phyloP scores from a whole-genome alignment of 768 basidiomycete species.

The Zangia roseola region DNA sequence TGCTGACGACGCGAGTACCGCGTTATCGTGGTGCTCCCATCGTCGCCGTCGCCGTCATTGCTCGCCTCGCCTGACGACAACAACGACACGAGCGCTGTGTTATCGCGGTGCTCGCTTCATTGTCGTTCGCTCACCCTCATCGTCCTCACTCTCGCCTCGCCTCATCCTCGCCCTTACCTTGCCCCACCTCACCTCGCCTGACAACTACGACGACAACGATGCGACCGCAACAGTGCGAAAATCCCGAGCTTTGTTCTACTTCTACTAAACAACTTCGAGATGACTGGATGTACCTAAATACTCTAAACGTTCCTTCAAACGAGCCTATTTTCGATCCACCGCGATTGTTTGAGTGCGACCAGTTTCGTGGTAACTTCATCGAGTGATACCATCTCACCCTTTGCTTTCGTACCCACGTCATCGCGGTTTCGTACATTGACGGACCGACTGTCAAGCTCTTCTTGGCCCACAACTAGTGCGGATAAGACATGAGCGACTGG shows the following conservation, averaged over 20 bases:
- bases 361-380: conserved; percentile 72
- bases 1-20: too few species aligned
- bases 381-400: conserved; percentile 71
- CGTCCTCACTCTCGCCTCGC: too few species aligned
- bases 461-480: conserved; percentile 86
- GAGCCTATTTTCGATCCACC: conserved; percentile 54
- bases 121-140: too few species aligned
- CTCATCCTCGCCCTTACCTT: too few species aligned
- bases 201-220: too few species aligned
- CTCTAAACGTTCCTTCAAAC: conserved; percentile 20
- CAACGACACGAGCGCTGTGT: too few species aligned
- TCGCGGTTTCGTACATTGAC: conserved; percentile 97
- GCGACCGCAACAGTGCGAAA: too few species aligned
- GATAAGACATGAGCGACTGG: not conserved
- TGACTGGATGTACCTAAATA: conserved; percentile 6
- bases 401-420: conserved; percentile 82
- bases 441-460: conserved; percentile 80
- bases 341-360: conserved; percentile 62
- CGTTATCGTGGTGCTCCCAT: too few species aligned
- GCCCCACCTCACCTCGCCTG: too few species aligned
- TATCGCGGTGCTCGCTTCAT: too few species aligned
- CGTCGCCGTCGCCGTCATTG: too few species aligned
- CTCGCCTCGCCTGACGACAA: too few species aligned
- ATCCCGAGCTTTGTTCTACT: not conserved
- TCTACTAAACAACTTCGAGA: not conserved